Evolutionary conservation across 2,329 filamentous ascomycete species (phyloP).

Genomic region (Xylaria sp.): DNA sequence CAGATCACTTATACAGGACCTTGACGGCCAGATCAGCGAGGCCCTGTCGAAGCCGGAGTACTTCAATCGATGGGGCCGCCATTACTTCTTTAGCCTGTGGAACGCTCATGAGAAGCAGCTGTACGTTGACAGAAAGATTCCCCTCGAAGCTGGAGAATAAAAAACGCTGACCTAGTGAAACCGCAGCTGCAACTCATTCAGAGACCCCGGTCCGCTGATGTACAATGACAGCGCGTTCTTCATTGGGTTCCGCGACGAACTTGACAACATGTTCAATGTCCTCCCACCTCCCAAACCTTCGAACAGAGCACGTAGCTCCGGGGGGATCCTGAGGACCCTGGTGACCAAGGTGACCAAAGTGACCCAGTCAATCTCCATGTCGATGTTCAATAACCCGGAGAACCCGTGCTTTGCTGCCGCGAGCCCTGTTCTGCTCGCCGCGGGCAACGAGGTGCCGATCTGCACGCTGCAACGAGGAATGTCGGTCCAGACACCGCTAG

Average conservation of each 20-base stretch:
- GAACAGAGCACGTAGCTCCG: not conserved
- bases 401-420: constrained; percentile 65
- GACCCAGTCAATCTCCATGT: not conserved
- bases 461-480: constrained; percentile 57
- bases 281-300: constrained; percentile 56
- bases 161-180: constrained; percentile 5
- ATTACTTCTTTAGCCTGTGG: constrained; percentile 67
- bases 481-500: constrained; percentile 61
- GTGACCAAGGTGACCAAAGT: too few relatives aligned
- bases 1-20: constrained; percentile 60
- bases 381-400: constrained; percentile 52
- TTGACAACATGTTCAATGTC: constrained; percentile 61
- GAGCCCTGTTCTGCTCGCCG: constrained; percentile 58
- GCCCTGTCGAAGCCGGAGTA: constrained; percentile 54
- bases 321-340: too few relatives aligned
- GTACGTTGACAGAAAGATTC: constrained; percentile 32
- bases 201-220: constrained; percentile 66
- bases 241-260: constrained; percentile 57
- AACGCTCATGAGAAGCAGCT: constrained; percentile 66
- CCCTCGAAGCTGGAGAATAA: not conserved
- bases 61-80: constrained; percentile 64
- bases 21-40: constrained; percentile 62
- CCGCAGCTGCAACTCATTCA: constrained; percentile 67
- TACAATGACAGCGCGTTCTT: constrained; percentile 67
- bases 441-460: constrained; percentile 54